Evolutionary conservation across 2,329 filamentous ascomycete species (phyloP), one percentile per base, ranked within the genome.

Genomic region (Graphiopsis chlorocephala): DNA sequence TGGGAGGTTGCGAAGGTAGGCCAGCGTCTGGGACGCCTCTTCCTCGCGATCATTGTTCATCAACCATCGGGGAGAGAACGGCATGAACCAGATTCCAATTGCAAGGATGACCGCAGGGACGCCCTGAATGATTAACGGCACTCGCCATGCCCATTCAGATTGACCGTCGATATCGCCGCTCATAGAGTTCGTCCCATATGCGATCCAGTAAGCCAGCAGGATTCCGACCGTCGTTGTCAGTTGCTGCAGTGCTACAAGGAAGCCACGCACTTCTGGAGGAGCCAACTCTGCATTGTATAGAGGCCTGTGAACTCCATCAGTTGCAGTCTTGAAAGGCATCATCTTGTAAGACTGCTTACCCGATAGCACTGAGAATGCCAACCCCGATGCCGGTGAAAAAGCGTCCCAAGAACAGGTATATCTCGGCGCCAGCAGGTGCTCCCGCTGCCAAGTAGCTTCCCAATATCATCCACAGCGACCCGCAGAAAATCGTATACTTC

Each of bases 51-150:
- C 81, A 70, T 90, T 87, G 74, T 92, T 87, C 12, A 90, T 79
- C 1, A 94, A 83, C 90, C 90, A 93, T 68, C 91, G 84, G 0
- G 91, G 91, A 0, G 86, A 90, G 77, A 90, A 92, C 0, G 90
- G 91, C 56, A 64, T 47, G 48, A 64, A 91, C 15, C 90, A 72
- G 83, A 93, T 93, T 35, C 90, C 90, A 11, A 84, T 70, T 29
- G 88, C 85, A 1, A 94, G 83, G 4, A 92, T 70, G 2, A 88
- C 70, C 0, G 89, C 90, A 0, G 90, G 90, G 0, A 83, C 80
- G 3, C 92, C 81, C 71, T 94, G 91, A 0, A 93, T 80, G 68
- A 85, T 88, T 57, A 91, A 86, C 0, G 91, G 91, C 0, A 91
- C 78, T 0, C 91, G 82, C 91, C 91, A 95, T 0, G 91, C 88